Base-by-base conservation (phyloP, 1,284 basidiomycete species). In the Ceratobasidium sp. region DNA sequence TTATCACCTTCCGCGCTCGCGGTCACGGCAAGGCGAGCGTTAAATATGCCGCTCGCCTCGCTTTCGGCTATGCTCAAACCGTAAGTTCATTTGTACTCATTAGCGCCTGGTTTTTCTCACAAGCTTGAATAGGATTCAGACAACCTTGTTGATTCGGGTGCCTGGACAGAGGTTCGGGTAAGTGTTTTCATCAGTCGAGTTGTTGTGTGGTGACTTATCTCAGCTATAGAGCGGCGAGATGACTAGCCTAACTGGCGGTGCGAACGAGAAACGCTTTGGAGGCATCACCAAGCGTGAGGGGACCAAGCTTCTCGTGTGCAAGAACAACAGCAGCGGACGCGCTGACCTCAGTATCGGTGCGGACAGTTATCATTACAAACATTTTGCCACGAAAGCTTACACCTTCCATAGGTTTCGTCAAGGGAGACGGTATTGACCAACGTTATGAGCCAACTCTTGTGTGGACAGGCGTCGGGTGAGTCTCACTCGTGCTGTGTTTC, bases 101-200 rank as follows among this genome's bases (percentile, higher is more conserved):
- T 44, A 20, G 0, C 5, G 3, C 2, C 18, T 23, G 15, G 13
- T 1, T 10, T 44, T 33, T 9, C 20, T 42, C n/a, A 42, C 12
- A 56, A 12, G 3, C 15, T 13, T n/a, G 1, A 44, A n/a, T 15
- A 70, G 68, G 70, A 73, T 15, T 26, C 42, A 23, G 58, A 49
- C 12, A 73, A 73, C 58, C 23, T 56, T 10, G 70, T 73, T 2
- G 70, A 73, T 26, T 56, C 70, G 26, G 70, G 61, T 12, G 72
- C 72, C 7, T 76, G 72, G 72, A 44, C 49, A 23, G 72, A 76
- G 20, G 72, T 76, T 51, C 42, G 46, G 61, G 72, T 76, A 26
- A 10, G 61, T 66, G 26, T 10, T 2, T 49, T 18, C 9, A 18
- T 18, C 46, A 49, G 46, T 49, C 46, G 12, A 49, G 46, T 49